Base-by-base conservation (phyloP, 805 yeast genomes). In the Kockiozyma suomiensis region DNA sequence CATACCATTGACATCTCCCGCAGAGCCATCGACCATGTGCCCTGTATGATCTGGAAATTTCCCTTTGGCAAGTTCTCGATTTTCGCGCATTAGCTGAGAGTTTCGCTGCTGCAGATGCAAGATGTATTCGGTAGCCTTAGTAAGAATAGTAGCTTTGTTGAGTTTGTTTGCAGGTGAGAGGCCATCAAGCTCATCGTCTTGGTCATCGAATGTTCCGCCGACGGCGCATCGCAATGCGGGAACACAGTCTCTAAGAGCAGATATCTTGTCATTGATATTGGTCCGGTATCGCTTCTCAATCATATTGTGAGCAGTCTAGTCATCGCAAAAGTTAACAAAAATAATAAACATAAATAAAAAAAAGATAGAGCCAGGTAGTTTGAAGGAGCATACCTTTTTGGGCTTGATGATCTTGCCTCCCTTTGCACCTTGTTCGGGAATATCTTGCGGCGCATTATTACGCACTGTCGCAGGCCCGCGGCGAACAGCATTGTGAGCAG, bases 121-220 rank as follows among this genome's bases (percentile, higher is more conserved):
- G 69, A 88, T 88, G 72, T 89, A 89, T 73, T 88, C 96, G 0
- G 90, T 85, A 7, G 92, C 89, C 69, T 88, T 88, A 40, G 89
- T 79, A 54, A 88, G 75, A 13, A 88, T 87, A 30, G 86, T 86
- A 13, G 93, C 94, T 73, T 88, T 88, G 72, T 87, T 88, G 56
- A 89, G 76, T 70, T 87, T 87, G 35, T 82, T 74, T 8, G 92
- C 91, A 0, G 94, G 94, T 23, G 85, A 79, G 35, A 88, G 77
- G 2, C 94, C 96, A 64, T 88, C 94, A 25, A 87, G 74, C 56
- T 84, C 85, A 52, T 78, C 79, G n/a, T 74, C 78, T 10, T 47
- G 67, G 15, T 54, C 62, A 23, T 64, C 59, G 40, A 51, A 53
- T n/a, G 28, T 30, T 2, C 76, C 78, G 17, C 77, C 73, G 15